phyloP scores from a whole-genome alignment of 768 basidiomycete genomes.

The Dacryopinax primogenitus region DNA sequence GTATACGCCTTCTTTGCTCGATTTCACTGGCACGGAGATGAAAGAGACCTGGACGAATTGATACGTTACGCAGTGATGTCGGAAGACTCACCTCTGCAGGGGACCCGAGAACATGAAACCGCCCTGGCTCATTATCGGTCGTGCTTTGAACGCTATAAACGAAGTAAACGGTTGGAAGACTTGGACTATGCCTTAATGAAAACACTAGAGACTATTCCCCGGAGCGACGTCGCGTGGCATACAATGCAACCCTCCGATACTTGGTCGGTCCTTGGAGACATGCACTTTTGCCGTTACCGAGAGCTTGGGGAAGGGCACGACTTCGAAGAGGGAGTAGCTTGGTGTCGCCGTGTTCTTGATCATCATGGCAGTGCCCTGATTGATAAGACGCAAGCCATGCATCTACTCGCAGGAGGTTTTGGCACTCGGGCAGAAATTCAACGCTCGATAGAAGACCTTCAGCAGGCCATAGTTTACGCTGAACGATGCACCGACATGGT shows the following conservation, averaged over 20 bases:
- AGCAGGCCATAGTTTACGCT: background rate
- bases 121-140: background rate
- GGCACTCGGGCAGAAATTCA: background rate
- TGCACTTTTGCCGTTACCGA: background rate
- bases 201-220: background rate
- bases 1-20: background rate
- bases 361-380: background rate
- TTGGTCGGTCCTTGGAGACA: background rate
- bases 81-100: background rate
- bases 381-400: background rate
- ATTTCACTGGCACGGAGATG: background rate
- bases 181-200: background rate
- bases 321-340: background rate
- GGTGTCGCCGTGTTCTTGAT: background rate
- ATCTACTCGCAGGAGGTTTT: background rate
- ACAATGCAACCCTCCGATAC: background rate
- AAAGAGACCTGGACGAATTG: background rate
- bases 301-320: background rate
- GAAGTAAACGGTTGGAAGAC: background rate
- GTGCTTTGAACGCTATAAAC: background rate
- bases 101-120: background rate
- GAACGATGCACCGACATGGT: background rate
- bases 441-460: background rate
- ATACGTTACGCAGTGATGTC: background rate
- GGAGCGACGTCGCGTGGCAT: conserved; percentile 3